phyloP scores from a whole-genome alignment of 139 green algal genomes.

The Volvox reticuliferus region DNA sequence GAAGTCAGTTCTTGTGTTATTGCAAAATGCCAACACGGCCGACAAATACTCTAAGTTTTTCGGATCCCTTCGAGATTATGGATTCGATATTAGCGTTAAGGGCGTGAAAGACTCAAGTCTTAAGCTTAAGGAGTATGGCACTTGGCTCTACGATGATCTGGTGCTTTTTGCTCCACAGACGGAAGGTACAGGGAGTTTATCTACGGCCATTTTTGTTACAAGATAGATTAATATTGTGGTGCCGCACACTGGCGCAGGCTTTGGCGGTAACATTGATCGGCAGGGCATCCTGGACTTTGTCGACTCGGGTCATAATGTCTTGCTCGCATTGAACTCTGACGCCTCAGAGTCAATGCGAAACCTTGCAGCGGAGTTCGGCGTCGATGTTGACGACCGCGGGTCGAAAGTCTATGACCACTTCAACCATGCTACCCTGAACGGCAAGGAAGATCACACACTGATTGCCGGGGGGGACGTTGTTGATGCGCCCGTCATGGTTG shows the following conservation, averaged over 20 bases:
- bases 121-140: slow-evolving; percentile 82
- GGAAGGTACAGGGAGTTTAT: slow-evolving; percentile 34
- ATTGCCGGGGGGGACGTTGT: slow-evolving; percentile 40
- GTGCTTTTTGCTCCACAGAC: slow-evolving; percentile 80
- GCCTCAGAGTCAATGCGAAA: slow-evolving; percentile 66
- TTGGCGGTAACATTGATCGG: slow-evolving; percentile 76
- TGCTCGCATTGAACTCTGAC: slow-evolving; percentile 76
- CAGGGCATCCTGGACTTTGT: slow-evolving; percentile 87
- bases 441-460: slow-evolving; percentile 55
- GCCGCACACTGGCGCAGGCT: slow-evolving; percentile 51
- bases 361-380: slow-evolving; percentile 76
- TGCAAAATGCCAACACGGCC: slow-evolving; percentile 41
- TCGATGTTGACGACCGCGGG: slow-evolving; percentile 84
- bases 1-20: slow-evolving; percentile 71
- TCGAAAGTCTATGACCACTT: slow-evolving; percentile 67
- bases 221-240: not conserved
- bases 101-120: slow-evolving; percentile 65
- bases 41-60: slow-evolving; percentile 76
- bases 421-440: slow-evolving; percentile 37
- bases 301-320: slow-evolving; percentile 83
- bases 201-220: not conserved
- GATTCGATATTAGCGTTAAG: slow-evolving; percentile 70
- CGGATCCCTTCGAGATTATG: slow-evolving; percentile 30
- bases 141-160: slow-evolving; percentile 88
- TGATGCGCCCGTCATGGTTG: slow-evolving; percentile 39